Conservation (phyloP, 2,329 filamentous ascomycete genomes). For the Stachybotrys elegans region DNA sequence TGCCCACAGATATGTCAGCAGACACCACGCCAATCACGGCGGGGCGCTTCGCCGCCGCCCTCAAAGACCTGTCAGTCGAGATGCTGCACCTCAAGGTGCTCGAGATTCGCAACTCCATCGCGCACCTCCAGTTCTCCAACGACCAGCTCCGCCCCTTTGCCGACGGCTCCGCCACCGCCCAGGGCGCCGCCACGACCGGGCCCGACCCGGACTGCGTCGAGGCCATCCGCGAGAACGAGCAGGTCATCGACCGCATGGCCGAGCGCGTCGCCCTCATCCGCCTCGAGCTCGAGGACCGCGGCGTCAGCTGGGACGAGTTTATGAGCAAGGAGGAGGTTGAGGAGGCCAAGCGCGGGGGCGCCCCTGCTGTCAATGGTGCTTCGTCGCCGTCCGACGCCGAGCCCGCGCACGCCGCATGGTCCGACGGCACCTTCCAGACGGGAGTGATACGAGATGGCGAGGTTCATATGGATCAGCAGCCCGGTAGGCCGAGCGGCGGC, state of each 20-base stretch:
- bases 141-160: conserved; percentile 66
- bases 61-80: conserved; percentile 60
- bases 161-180: conserved; percentile 36
- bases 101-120: conserved; percentile 70
- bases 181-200: conserved; percentile 13
- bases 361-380: conserved; percentile 13
- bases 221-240: conserved; percentile 67
- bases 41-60: conserved; percentile 59
- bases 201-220: conserved; percentile 68
- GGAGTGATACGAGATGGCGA: conserved; percentile 50
- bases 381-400: conserved; percentile 1
- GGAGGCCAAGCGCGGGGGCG: conserved; percentile 16
- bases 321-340: conserved; percentile 39
- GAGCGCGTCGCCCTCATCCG: conserved; percentile 60
- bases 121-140: conserved; percentile 70
- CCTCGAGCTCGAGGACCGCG: conserved; percentile 56
- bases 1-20: conserved; percentile 55
- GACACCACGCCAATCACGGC: conserved; percentile 57
- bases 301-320: conserved; percentile 53
- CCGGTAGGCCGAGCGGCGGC: conserved; percentile 30
- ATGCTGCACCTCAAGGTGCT: conserved; percentile 69
- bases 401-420: conserved; percentile 44
- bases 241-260: conserved; percentile 63
- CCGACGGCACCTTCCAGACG: conserved; percentile 59
- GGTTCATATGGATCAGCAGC: conserved; percentile 35